Evolutionary conservation across 805 yeast species (phyloP).

Genomic region (Ogataea paradorogensis): DNA sequence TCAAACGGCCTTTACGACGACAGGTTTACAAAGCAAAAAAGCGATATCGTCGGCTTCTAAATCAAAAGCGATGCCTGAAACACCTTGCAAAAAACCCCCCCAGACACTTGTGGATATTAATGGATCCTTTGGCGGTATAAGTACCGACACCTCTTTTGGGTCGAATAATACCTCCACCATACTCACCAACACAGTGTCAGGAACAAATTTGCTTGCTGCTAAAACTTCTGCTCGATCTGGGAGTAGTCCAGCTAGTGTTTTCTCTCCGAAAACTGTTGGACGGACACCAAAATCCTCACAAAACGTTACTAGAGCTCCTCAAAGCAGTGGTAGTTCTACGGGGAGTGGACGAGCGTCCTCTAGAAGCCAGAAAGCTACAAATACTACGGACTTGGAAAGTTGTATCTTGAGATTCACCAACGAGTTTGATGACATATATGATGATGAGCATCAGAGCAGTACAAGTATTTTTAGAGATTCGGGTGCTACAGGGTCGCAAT

Average conservation of each 20-base stretch:
- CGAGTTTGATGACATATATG: conserved; percentile 39
- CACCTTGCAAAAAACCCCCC: conserved; percentile 56
- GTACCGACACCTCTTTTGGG: conserved; percentile 20
- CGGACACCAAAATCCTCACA: conserved; percentile 16
- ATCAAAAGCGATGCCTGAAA: conserved; percentile 50
- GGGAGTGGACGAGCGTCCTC: conserved; percentile 20
- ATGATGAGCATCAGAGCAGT: conserved; percentile 24
- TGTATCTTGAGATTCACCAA: conserved; percentile 39
- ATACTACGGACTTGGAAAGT: conserved; percentile 40
- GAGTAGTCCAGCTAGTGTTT: conserved; percentile 9
- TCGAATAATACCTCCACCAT: conserved; percentile 13
- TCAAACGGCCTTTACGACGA: conserved; percentile 76
- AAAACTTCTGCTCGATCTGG: neutral
- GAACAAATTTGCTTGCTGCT: neutral
- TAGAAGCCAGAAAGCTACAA: conserved; percentile 30
- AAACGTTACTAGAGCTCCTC: conserved; percentile 5
- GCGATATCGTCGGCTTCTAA: conserved; percentile 37
- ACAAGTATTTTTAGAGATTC: conserved; percentile 31
- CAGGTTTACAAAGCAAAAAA: conserved; percentile 68
- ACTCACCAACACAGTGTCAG: conserved; percentile 4
- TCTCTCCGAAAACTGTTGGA: conserved; percentile 11
- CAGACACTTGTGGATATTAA: conserved; percentile 27
- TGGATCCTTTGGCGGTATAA: conserved; percentile 23
- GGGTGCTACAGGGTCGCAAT: neutral
- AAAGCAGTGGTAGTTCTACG: conserved; percentile 8